Conservation (phyloP, 1,284 basidiomycete species). For the Xerocomus amazonicus region DNA sequence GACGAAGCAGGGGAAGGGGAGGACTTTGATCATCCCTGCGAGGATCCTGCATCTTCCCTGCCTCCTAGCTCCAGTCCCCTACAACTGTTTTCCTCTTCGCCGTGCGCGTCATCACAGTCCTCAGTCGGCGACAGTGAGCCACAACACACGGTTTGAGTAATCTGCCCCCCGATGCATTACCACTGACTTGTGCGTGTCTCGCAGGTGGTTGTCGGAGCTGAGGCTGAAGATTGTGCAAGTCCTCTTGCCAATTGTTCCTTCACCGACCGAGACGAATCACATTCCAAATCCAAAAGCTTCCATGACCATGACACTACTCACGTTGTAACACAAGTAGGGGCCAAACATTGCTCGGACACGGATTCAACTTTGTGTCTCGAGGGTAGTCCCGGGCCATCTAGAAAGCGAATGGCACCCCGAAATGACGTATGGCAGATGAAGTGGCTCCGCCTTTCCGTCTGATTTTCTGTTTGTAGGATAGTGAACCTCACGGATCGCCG, state of each 20-base stretch:
- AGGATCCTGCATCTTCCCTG: slow-evolving; percentile 32
- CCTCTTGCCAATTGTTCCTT: not conserved
- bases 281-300: not conserved
- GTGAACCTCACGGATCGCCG: slow-evolving; percentile 3
- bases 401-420: slow-evolving; percentile 11
- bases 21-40: slow-evolving; percentile 3
- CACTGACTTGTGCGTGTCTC: slow-evolving; percentile 3
- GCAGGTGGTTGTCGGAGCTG: slow-evolving; percentile 8
- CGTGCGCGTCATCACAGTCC: slow-evolving; percentile 39
- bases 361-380: not conserved
- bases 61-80: slow-evolving; percentile 50
- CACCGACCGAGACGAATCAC: not conserved
- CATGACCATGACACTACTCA: not conserved
- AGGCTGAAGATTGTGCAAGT: not conserved
- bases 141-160: slow-evolving; percentile 13
- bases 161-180: not conserved
- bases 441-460: not conserved
- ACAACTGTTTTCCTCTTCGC: slow-evolving; percentile 45
- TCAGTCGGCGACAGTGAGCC: slow-evolving; percentile 17
- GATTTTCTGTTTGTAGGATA: slow-evolving; percentile 11
- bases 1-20: slow-evolving; percentile 7
- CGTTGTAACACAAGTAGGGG: not conserved
- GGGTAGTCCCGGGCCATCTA: not conserved
- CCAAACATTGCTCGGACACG: not conserved
- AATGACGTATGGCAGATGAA: slow-evolving; percentile 20